Evolutionary conservation across 805 yeast species (phyloP).

Genomic region (Kuraishia hungarica): DNA sequence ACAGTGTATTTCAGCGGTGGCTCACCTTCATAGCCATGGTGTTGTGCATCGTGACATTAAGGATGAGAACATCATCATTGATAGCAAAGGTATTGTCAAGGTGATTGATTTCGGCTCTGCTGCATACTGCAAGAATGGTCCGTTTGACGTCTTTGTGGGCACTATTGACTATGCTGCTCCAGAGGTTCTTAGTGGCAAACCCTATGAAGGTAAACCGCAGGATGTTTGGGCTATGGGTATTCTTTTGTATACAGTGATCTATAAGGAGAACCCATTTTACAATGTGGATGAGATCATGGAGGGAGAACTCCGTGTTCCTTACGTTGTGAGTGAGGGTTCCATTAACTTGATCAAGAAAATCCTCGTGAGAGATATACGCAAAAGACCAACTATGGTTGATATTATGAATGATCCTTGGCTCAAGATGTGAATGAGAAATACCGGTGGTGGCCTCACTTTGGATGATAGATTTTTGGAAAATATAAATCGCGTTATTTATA

Average conservation of each 20-base stretch:
- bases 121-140: slow-evolving; percentile 83
- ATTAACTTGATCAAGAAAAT: slow-evolving; percentile 54
- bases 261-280: slow-evolving; percentile 92
- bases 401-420: slow-evolving; percentile 71
- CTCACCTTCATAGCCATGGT: slow-evolving; percentile 77
- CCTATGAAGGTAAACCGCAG: slow-evolving; percentile 89
- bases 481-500: too few species aligned
- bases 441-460: background rate
- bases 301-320: slow-evolving; percentile 72
- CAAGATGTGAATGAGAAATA: background rate
- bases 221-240: slow-evolving; percentile 98
- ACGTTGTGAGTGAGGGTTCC: slow-evolving; percentile 51
- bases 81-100: slow-evolving; percentile 70
- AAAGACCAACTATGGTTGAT: slow-evolving; percentile 69
- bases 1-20: slow-evolving; percentile 72
- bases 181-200: slow-evolving; percentile 82
- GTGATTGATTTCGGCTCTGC: slow-evolving; percentile 95
- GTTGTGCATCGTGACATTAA: slow-evolving; percentile 92
- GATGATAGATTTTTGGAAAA: background rate
- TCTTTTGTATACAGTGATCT: slow-evolving; percentile 77
- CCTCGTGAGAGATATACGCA: slow-evolving; percentile 54
- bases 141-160: slow-evolving; percentile 96
- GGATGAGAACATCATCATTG: slow-evolving; percentile 90
- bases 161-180: slow-evolving; percentile 98
- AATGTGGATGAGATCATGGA: slow-evolving; percentile 94